A percentile compares a stretch with the other conserved stretches of the same genome.
Conservation (phyloP, 2,329 filamentous ascomycete species). For the Corynespora cassiicola region DNA sequence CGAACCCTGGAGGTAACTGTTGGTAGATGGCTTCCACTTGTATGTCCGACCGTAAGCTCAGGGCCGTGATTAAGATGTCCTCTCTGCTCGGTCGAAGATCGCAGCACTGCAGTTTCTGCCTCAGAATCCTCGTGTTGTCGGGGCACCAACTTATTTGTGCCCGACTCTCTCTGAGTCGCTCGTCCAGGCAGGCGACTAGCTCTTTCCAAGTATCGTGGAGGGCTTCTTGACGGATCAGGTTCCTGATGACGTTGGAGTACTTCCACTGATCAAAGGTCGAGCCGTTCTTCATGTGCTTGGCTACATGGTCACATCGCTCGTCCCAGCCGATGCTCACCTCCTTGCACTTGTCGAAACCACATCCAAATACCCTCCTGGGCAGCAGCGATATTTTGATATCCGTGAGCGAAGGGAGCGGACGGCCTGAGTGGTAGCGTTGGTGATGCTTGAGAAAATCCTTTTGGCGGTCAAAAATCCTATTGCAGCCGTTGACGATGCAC, state of each 20-base stretch:
- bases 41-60: slow-evolving; percentile 44
- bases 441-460: slow-evolving; percentile 47
- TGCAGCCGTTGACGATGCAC: slow-evolving; percentile 41
- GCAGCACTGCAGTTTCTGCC: slow-evolving; percentile 46
- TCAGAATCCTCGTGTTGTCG: slow-evolving; percentile 41
- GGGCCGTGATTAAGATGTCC: slow-evolving; percentile 42
- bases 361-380: slow-evolving; percentile 43
- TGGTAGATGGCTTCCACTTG: slow-evolving; percentile 33
- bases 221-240: slow-evolving; percentile 44
- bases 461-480: slow-evolving; percentile 43
- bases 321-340: slow-evolving; percentile 48
- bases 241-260: slow-evolving; percentile 46
- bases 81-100: slow-evolving; percentile 44
- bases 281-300: slow-evolving; percentile 48
- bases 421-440: slow-evolving; percentile 43
- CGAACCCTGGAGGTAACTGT: slow-evolving; percentile 39
- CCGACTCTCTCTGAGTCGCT: slow-evolving; percentile 39
- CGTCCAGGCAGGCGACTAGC: slow-evolving; percentile 38
- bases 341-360: slow-evolving; percentile 47
- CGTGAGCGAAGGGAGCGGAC: slow-evolving; percentile 41
- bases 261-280: slow-evolving; percentile 43
- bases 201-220: slow-evolving; percentile 47
- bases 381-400: slow-evolving; percentile 42
- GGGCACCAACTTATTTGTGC: slow-evolving; percentile 47
- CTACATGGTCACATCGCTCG: slow-evolving; percentile 46